Evolutionary conservation across 2,329 filamentous ascomycete species (phyloP).

Genomic region (Curvularia sp.): DNA sequence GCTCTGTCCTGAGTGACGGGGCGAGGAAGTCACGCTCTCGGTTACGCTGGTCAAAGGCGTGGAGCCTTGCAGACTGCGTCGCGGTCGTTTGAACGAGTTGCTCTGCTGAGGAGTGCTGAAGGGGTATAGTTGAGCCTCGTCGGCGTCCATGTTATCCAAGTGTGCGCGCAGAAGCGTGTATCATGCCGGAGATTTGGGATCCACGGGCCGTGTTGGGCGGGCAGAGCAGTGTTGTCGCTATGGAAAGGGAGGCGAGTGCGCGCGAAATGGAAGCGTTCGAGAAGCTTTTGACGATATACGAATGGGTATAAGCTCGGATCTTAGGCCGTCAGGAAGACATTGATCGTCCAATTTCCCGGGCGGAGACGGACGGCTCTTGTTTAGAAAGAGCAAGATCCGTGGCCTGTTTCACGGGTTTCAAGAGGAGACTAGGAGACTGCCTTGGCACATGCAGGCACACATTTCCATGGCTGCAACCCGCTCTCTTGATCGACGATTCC

Average conservation of each 20-base stretch:
- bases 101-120: constrained; percentile 46
- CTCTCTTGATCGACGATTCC: constrained; percentile 39
- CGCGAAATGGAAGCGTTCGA: constrained; percentile 46
- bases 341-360: constrained; percentile 52
- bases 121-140: constrained; percentile 48
- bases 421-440: constrained; percentile 34
- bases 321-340: constrained; percentile 50
- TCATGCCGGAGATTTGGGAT: constrained; percentile 48
- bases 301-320: constrained; percentile 43
- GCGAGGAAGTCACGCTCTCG: constrained; percentile 48
- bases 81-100: constrained; percentile 49
- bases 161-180: constrained; percentile 38
- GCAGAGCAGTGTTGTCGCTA: constrained; percentile 34
- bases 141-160: constrained; percentile 49
- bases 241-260: constrained; percentile 35
- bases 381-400: constrained; percentile 39
- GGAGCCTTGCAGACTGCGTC: constrained; percentile 48
- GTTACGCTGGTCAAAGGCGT: constrained; percentile 48
- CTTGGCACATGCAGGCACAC: constrained; percentile 48
- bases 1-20: constrained; percentile 43
- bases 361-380: constrained; percentile 50
- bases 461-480: constrained; percentile 36
- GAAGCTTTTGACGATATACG: constrained; percentile 47
- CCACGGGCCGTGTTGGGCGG: constrained; percentile 42
- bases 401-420: constrained; percentile 32